Conservation (phyloP, 2,329 filamentous ascomycete species). For the Pyrenochaeta sp. region DNA sequence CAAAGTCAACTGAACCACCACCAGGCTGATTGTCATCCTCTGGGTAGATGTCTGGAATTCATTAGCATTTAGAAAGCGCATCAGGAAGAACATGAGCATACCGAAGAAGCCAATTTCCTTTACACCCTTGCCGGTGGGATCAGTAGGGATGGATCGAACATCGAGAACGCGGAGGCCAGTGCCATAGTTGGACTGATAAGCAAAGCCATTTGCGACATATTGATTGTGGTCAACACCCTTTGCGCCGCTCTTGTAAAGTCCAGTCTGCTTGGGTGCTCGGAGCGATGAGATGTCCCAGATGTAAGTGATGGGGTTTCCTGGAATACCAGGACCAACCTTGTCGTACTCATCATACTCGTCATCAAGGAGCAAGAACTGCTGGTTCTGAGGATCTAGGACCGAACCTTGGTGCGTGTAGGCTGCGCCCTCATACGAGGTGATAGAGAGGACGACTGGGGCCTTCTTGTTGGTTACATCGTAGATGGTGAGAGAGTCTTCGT, state of each 20-base stretch:
- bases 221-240: conserved; percentile 59
- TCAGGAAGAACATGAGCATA: conserved; percentile 1
- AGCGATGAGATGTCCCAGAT: conserved; percentile 51
- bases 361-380: conserved; percentile 49
- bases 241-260: conserved; percentile 51
- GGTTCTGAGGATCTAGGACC: conserved; percentile 54
- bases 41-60: conserved; percentile 48
- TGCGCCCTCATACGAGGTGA: conserved; percentile 65
- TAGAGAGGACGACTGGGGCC: conserved; percentile 58
- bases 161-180: conserved; percentile 54
- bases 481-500: conserved; percentile 63
- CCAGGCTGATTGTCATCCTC: conserved; percentile 51
- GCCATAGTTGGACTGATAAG: conserved; percentile 57
- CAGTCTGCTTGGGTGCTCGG: conserved; percentile 50
- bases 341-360: conserved; percentile 53
- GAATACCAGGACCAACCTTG: conserved; percentile 40
- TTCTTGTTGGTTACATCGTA: conserved; percentile 63
- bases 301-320: conserved; percentile 50
- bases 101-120: conserved; percentile 54
- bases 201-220: conserved; percentile 54
- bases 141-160: conserved; percentile 51
- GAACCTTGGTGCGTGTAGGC: conserved; percentile 68
- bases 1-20: conserved; percentile 53
- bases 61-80: conserved; percentile 1
- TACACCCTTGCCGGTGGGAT: conserved; percentile 52